A percentile compares a stretch with the other conserved stretches of the same genome.
phyloP scores from a whole-genome alignment of 495 filamentous ascomycete genomes.

The Pyrenopolyporus hunteri region DNA sequence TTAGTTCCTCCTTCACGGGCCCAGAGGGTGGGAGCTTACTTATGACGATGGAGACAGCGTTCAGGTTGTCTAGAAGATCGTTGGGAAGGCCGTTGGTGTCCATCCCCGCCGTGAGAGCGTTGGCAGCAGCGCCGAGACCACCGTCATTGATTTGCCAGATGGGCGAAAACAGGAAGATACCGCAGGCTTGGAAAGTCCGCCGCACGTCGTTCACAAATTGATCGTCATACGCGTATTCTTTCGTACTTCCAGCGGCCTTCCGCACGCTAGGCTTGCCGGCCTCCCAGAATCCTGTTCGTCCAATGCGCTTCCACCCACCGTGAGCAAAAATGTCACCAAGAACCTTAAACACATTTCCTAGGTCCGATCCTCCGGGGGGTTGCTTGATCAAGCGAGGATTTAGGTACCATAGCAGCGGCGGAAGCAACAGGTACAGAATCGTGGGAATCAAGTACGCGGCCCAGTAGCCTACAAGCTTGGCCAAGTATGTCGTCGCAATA shows the following conservation, averaged over 20 bases:
- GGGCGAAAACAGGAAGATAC: conserved; percentile 63
- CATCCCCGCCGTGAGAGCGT: conserved; percentile 66
- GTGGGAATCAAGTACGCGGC: conserved; percentile 71
- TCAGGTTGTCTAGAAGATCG: conserved; percentile 75
- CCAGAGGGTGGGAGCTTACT: conserved; percentile 20
- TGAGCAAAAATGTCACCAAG: conserved; percentile 54
- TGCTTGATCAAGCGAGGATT: conserved; percentile 56
- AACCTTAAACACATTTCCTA: conserved; percentile 61
- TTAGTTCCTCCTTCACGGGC: background rate
- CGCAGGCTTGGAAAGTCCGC: conserved; percentile 58
- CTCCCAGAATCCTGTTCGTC: conserved; percentile 64
- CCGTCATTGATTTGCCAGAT: conserved; percentile 66
- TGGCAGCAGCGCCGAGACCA: conserved; percentile 52
- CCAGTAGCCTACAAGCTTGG: conserved; percentile 69
- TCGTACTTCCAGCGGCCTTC: conserved; percentile 52
- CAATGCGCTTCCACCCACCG: conserved; percentile 58
- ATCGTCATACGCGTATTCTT: conserved; percentile 50
- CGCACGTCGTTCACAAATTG: conserved; percentile 59
- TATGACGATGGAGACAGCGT: conserved; percentile 74
- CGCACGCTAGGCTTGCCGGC: conserved; percentile 62
- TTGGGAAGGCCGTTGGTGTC: conserved; percentile 69
- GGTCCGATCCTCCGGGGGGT: conserved; percentile 59
- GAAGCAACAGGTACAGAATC: conserved; percentile 62
- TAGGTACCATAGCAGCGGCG: conserved; percentile 55
- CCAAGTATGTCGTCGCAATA: conserved; percentile 55